Evolutionary conservation across 345 rosid genomes (phyloP).

Genomic region (Physaria fendleri): DNA sequence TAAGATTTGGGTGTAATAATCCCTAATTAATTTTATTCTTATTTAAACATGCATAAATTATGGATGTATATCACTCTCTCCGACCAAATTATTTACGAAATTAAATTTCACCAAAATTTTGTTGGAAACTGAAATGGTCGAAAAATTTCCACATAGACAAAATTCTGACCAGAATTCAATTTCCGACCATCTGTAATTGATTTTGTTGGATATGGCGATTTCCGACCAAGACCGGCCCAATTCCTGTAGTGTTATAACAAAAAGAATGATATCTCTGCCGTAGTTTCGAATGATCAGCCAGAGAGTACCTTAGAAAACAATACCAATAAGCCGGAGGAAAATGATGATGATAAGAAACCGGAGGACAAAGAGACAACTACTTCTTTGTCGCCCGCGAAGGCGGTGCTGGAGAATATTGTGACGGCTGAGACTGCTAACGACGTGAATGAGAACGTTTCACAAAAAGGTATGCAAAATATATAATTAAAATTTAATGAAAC

Average conservation of each 20-base stretch:
- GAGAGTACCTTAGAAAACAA: slow-evolving; percentile 3
- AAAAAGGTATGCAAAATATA: slow-evolving; percentile 5
- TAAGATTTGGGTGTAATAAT: neutral
- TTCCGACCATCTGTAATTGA: no score
- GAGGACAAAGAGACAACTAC: slow-evolving; percentile 1
- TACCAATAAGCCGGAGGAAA: neutral
- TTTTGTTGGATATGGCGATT: no score
- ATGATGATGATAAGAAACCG: neutral
- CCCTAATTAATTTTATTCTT: neutral
- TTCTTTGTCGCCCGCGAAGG: neutral
- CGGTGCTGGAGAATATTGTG: slow-evolving; percentile 1
- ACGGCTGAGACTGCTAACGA: slow-evolving; percentile 17
- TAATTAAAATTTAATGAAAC: neutral
- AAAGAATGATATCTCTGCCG: no score
- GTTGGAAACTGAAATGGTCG: no score
- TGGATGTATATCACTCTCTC: no score
- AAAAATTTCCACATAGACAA: no score
- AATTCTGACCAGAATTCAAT: no score
- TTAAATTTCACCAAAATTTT: no score
- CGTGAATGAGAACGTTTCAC: neutral
- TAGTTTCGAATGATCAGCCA: neutral
- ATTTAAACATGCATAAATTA: neutral
- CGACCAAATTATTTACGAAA: no score
- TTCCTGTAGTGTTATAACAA: no score
- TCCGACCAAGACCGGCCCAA: no score